These are phyloP conservation scores for Calonectria henricotiae DNA, from an alignment of 2,329 filamentous ascomycete genomes.

Conservation along the genomic window DNA sequence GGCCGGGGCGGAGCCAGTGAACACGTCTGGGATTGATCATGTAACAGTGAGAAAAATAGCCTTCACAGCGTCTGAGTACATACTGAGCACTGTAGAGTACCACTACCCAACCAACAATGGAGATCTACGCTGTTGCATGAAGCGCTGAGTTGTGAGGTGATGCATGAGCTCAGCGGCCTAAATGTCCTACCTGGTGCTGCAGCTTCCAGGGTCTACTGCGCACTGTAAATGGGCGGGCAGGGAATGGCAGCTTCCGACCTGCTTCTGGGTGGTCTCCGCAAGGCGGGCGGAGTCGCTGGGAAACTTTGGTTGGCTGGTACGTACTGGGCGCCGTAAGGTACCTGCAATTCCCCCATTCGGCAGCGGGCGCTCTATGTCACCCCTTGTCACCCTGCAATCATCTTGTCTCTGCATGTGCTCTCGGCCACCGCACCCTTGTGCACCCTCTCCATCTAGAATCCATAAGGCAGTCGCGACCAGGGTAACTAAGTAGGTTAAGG, in stretches of 20 bases:
- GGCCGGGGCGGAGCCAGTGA: not conserved
- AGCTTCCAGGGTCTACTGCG: not conserved
- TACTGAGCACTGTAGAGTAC: not conserved
- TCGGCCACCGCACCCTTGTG: slow-evolving; percentile 17
- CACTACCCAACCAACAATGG: slow-evolving; percentile 3
- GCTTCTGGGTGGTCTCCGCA: slow-evolving; percentile 9
- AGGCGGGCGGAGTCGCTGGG: slow-evolving; percentile 13
- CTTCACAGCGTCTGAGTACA: slow-evolving; percentile 6
- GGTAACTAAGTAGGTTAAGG: not conserved
- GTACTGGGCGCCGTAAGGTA: slow-evolving; percentile 3
- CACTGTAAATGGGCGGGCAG: slow-evolving; percentile 13
- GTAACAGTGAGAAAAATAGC: not conserved
- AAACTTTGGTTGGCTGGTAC: slow-evolving; percentile 7
- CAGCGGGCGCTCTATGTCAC: slow-evolving; percentile 9
- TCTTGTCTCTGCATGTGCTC: slow-evolving; percentile 23
- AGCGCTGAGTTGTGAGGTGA: not conserved
- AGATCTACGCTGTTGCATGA: slow-evolving; percentile 4
- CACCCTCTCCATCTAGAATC: slow-evolving; percentile 19
- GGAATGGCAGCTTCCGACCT: slow-evolving; percentile 18
- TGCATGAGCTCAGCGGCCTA: slow-evolving; percentile 1
- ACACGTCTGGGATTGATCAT: slow-evolving; percentile 19
- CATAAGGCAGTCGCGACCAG: slow-evolving; percentile 22
- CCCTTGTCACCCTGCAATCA: slow-evolving; percentile 16
- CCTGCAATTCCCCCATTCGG: not conserved
- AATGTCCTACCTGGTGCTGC: slow-evolving; percentile 9